Base-by-base conservation (phyloP, 1,139 yeast genomes). In the Hansenula lynferdii region DNA sequence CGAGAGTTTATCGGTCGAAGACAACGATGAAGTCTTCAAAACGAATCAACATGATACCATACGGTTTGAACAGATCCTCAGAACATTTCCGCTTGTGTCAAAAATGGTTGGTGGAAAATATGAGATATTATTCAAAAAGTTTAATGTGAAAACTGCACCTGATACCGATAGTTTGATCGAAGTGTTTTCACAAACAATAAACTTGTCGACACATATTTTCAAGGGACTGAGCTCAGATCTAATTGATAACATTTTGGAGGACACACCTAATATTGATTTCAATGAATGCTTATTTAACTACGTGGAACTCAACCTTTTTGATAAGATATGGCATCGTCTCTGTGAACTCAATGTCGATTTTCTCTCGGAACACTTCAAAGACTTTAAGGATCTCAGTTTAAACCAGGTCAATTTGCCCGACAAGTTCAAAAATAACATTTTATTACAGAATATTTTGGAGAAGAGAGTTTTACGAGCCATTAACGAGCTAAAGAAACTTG, bases 401-500 rank as follows among this genome's bases (percentile, higher is more conserved):
- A 79, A 81, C 38, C 96, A 89, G 53, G 69, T 87, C 7, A 90
- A 82, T 11, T 60, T 78, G 24, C 86, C 80, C 7, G 64, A 61
- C 4, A 43, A 42, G 37, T 51, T 57, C 57, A 69, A 72, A 54
- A 48, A 54, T 42, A 62, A 57, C 35, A 38, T 63, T 24, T 33
- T 53, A 28, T 37, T 53, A 46, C 48, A 53, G 0, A 40, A 47
- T 1, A 38, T 54, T 4, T 50, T 77, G 20, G 81, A 80, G 43
- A 64, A 62, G 37, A 63, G 77, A 32, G 69, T 85, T 0, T 54
- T 65, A 8, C 54, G 54, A 6, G 90, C 95, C 0, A 74, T 77
- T 0, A 58, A 57, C 10, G 75, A 72, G 38, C 72, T 90, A 42
- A 66, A 72, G 15, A 68, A 67, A 34, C 58, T 90, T 21, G 54